These are phyloP conservation scores for Amylocarpus encephaloides DNA, from an alignment of 2,329 filamentous ascomycete genomes.

Conservation along the genomic window DNA sequence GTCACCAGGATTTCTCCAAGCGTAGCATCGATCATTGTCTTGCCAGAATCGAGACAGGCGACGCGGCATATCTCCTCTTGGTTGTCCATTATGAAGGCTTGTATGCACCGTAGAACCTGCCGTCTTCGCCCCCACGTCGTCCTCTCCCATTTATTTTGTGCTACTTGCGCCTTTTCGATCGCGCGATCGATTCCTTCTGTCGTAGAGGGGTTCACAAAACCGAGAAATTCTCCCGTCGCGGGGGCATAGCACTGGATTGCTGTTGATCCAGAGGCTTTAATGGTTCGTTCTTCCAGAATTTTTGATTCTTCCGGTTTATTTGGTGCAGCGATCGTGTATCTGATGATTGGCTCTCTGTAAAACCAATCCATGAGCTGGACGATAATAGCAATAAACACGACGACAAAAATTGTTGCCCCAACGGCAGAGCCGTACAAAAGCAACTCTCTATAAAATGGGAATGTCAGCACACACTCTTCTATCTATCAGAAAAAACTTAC, in stretches of 20 bases:
- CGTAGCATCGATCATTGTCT: conserved; percentile 90
- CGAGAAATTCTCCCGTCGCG: conserved; percentile 79
- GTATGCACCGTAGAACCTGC: conserved; percentile 72
- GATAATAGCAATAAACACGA: conserved; percentile 19
- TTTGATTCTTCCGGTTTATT: conserved; percentile 51
- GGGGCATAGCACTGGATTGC: conserved; percentile 82
- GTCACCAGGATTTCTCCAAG: conserved; percentile 94
- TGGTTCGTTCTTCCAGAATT: conserved; percentile 51
- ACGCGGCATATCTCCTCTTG: conserved; percentile 80
- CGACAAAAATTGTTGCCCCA: conserved; percentile 18
- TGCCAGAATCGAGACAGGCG: conserved; percentile 88
- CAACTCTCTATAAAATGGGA: conserved; percentile 13
- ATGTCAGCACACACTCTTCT: neutral
- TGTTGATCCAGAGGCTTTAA: conserved; percentile 60
- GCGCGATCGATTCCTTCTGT: conserved; percentile 71
- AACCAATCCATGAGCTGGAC: conserved; percentile 20
- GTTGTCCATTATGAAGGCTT: conserved; percentile 80
- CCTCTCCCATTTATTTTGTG: conserved; percentile 69
- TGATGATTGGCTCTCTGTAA: conserved; percentile 39
- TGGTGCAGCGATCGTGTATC: conserved; percentile 57
- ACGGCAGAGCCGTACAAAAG: conserved; percentile 19
- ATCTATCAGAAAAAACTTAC: conserved; percentile 13
- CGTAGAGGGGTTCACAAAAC: conserved; percentile 70
- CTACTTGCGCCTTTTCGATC: conserved; percentile 64
- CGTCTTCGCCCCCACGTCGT: conserved; percentile 74